phyloP scores from a whole-genome alignment of 2,329 filamentous ascomycete genomes.

The Lecanicillium sp. region DNA sequence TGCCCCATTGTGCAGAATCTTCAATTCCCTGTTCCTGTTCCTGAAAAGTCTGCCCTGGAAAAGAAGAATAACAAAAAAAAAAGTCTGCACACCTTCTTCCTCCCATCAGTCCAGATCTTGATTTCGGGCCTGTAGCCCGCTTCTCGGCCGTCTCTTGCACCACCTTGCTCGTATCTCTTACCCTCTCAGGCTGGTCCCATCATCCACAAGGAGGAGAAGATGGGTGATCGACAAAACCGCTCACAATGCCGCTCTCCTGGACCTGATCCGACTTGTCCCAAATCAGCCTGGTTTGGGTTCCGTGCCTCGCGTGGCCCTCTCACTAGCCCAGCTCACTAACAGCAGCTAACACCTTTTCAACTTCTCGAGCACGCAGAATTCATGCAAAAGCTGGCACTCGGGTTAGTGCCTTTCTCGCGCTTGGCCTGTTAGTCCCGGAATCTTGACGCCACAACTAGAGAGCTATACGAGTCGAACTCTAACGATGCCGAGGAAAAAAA shows the following conservation, averaged over 20 bases:
- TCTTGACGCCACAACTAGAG: background rate
- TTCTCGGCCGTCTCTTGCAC: background rate
- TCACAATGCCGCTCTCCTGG: too few relatives aligned
- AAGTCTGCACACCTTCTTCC: background rate
- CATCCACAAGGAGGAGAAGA: background rate
- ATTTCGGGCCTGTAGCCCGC: background rate
- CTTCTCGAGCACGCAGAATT: too few relatives aligned
- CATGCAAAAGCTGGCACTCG: too few relatives aligned
- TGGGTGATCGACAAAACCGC: background rate
- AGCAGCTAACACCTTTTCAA: too few relatives aligned
- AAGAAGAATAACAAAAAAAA: too few relatives aligned
- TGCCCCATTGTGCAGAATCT: background rate
- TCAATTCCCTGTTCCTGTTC: too few relatives aligned
- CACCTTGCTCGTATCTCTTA: background rate
- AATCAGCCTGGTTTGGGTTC: background rate
- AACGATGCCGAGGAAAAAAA: background rate
- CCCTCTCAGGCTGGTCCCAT: background rate
- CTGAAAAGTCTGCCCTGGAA: background rate
- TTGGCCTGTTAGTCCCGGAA: background rate
- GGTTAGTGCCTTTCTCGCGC: too few relatives aligned
- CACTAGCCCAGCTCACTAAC: too few relatives aligned
- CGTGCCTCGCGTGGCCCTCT: background rate
- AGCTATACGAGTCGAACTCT: constrained; percentile 2
- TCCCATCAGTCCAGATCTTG: constrained; percentile 1
- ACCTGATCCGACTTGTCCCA: background rate